These are phyloP conservation scores for Botryotinia calthae DNA, from an alignment of 2,329 filamentous ascomycete genomes.

Conservation along the genomic window DNA sequence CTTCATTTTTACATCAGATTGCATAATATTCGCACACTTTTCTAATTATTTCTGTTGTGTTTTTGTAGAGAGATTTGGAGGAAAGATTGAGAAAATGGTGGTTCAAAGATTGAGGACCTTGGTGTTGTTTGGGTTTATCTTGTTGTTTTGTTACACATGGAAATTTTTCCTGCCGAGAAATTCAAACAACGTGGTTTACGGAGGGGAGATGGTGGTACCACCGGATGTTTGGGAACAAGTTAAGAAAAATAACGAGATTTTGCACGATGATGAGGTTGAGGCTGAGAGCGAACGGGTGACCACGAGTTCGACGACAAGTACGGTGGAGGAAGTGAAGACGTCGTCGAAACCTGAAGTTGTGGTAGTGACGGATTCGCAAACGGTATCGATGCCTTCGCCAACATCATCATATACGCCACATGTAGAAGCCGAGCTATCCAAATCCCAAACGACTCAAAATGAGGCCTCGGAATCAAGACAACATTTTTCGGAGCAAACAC, in stretches of 20 bases:
- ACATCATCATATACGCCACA: not conserved
- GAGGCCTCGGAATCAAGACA: not conserved
- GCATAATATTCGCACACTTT: not conserved
- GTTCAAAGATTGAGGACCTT: not conserved
- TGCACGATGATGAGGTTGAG: not conserved
- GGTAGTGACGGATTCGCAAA: not conserved
- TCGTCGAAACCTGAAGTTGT: not conserved
- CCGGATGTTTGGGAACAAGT: not conserved
- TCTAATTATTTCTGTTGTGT: not conserved
- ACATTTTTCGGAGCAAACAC: not conserved
- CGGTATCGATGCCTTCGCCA: not conserved
- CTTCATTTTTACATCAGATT: not conserved
- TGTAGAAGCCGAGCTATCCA: not conserved
- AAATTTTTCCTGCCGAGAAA: not conserved
- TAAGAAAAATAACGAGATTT: not conserved
- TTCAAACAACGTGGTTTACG: not conserved
- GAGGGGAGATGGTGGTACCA: not conserved
- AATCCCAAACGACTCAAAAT: not conserved
- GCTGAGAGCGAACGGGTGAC: not conserved
- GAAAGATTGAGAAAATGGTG: not conserved
- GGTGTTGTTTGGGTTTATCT: not conserved
- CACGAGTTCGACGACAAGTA: not conserved
- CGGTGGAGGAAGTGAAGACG: not conserved
- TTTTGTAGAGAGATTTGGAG: not conserved
- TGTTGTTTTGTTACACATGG: conserved; percentile 1